phyloP scores from a whole-genome alignment of 495 filamentous ascomycete species.

The Penicillium canariense region DNA sequence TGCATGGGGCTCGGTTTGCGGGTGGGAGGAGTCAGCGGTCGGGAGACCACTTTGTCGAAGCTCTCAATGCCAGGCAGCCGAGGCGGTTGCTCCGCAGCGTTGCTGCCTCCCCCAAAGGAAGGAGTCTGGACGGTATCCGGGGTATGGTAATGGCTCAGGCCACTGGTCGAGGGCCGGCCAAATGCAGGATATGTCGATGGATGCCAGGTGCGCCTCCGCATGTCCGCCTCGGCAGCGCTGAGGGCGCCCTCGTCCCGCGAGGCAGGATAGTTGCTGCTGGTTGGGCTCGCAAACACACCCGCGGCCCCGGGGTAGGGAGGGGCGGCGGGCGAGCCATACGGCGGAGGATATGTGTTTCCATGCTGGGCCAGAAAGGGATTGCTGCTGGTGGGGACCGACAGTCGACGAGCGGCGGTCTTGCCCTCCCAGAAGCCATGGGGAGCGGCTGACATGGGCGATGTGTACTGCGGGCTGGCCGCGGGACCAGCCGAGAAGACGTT shows the following conservation, averaged over 20 bases:
- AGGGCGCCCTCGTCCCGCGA: constrained; percentile 63
- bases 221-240: constrained; percentile 65
- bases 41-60: constrained; percentile 66
- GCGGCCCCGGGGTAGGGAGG: constrained; percentile 53
- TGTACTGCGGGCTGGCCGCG: constrained; percentile 69
- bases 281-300: constrained; percentile 69
- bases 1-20: constrained; percentile 68
- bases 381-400: constrained; percentile 75
- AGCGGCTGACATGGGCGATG: constrained; percentile 66
- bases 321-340: constrained; percentile 46
- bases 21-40: constrained; percentile 60
- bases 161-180: constrained; percentile 61
- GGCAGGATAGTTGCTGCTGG: constrained; percentile 60
- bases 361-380: constrained; percentile 73
- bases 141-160: constrained; percentile 57
- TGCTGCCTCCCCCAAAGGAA: constrained; percentile 45
- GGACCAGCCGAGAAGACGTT: constrained; percentile 66
- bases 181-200: constrained; percentile 65
- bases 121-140: constrained; percentile 56
- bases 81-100: constrained; percentile 48
- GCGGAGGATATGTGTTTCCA: constrained; percentile 52
- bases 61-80: constrained; percentile 87
- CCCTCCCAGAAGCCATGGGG: constrained; percentile 69
- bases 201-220: constrained; percentile 86
- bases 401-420: constrained; percentile 67